These are phyloP conservation scores for Lepiota venenata DNA, from an alignment of 768 basidiomycete species.

Conservation along the genomic window DNA sequence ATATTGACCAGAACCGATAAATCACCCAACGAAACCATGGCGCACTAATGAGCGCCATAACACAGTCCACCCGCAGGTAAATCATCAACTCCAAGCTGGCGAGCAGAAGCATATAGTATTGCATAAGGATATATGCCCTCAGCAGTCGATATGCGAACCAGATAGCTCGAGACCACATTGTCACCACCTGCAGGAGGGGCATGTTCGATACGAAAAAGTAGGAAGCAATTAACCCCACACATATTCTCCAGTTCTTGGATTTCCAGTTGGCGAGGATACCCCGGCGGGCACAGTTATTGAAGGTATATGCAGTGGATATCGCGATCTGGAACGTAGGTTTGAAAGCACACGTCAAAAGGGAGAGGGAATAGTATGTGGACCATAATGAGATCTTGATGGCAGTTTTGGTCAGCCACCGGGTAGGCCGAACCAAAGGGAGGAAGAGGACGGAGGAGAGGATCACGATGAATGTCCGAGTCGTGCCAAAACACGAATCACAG, in stretches of 20 bases:
- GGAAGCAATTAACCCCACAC: not conserved
- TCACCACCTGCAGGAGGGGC: not conserved
- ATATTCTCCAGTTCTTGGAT: not conserved
- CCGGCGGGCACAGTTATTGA: not conserved
- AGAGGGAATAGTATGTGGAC: not conserved
- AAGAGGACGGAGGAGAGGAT: not conserved
- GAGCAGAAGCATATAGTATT: slow-evolving; percentile 1
- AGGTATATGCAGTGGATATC: not conserved
- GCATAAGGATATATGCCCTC: not conserved
- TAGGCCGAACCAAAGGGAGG: slow-evolving; percentile 1
- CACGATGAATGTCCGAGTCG: not conserved
- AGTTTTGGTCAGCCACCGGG: not conserved
- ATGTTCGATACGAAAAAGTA: not conserved
- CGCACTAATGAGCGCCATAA: not conserved
- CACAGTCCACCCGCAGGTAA: slow-evolving; percentile 6
- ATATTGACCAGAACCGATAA: not conserved
- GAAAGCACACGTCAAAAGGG: not conserved
- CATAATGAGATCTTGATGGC: not conserved
- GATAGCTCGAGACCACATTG: not conserved
- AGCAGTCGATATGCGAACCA: not conserved
- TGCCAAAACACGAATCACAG: not conserved
- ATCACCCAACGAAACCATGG: slow-evolving; percentile 5
- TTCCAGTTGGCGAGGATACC: not conserved
- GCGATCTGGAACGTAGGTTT: not conserved
- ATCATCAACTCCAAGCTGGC: slow-evolving; percentile 3